Evolutionary conservation across 352 stramenopile species (phyloP).

Genomic region (Phytophthora constricta): DNA sequence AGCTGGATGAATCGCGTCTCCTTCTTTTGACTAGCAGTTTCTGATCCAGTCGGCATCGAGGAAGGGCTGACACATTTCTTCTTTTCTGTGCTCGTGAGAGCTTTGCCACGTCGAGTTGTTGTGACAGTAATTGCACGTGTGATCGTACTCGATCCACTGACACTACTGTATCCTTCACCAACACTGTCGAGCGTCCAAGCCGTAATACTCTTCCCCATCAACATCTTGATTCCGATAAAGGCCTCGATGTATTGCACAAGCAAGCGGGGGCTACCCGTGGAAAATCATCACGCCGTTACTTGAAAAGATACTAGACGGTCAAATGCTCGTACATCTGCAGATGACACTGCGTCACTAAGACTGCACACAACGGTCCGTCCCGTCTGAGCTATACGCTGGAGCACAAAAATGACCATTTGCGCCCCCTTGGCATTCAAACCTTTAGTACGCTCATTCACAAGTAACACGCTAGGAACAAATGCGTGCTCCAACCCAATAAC

Average conservation of each 20-base stretch:
- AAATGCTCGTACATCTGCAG: slow-evolving; percentile 22
- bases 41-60: slow-evolving; percentile 9
- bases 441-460: slow-evolving; percentile 33
- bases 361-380: slow-evolving; percentile 35
- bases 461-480: slow-evolving; percentile 24
- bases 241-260: slow-evolving; percentile 31
- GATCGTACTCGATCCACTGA: not conserved
- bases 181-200: slow-evolving; percentile 36
- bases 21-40: slow-evolving; percentile 14
- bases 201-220: slow-evolving; percentile 26
- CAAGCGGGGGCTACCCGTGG: slow-evolving; percentile 23
- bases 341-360: slow-evolving; percentile 19
- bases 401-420: slow-evolving; percentile 24
- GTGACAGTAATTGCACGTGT: slow-evolving; percentile 15
- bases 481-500: slow-evolving; percentile 38
- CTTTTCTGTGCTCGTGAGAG: slow-evolving; percentile 23
- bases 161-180: too few relatives aligned
- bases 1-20: slow-evolving; percentile 29
- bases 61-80: slow-evolving; percentile 15
- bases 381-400: slow-evolving; percentile 29
- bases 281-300: slow-evolving; percentile 32
- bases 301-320: slow-evolving; percentile 32
- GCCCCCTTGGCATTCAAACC: slow-evolving; percentile 22
- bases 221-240: slow-evolving; percentile 28
- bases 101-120: slow-evolving; percentile 8